A percentile compares a stretch with the other conserved stretches of the same genome.
phyloP scores from a whole-genome alignment of 768 basidiomycete genomes.

The Pleurotus tuoliensis region DNA sequence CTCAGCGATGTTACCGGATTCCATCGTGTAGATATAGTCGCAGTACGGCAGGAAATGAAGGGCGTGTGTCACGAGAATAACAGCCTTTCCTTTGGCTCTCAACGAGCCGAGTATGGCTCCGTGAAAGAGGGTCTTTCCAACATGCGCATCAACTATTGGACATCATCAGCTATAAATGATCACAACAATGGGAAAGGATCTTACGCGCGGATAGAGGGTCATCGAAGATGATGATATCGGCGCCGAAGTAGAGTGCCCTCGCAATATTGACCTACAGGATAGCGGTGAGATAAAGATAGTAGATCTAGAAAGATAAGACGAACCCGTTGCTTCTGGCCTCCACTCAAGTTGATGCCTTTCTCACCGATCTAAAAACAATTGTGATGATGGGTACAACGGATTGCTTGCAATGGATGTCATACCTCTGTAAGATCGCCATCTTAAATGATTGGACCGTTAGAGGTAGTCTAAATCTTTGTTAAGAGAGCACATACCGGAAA shows the following conservation, averaged over 20 bases:
- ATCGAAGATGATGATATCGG: slow-evolving; percentile 59
- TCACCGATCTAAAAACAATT: slow-evolving; percentile 52
- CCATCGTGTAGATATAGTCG: slow-evolving; percentile 79
- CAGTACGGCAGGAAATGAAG: slow-evolving; percentile 85
- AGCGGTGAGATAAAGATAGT: not conserved
- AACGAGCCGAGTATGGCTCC: slow-evolving; percentile 51
- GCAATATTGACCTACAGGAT: slow-evolving; percentile 58
- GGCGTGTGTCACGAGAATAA: slow-evolving; percentile 88
- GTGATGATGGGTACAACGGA: not conserved
- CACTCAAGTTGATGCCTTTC: slow-evolving; percentile 64
- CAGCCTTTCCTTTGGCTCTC: slow-evolving; percentile 55
- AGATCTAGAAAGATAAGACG: slow-evolving; percentile 8
- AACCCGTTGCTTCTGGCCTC: slow-evolving; percentile 63
- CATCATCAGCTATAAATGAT: not conserved
- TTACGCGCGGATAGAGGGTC: slow-evolving; percentile 62
- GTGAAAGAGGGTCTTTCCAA: slow-evolving; percentile 65
- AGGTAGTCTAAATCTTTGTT: no score
- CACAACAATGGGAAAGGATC: not conserved
- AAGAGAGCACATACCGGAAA: slow-evolving; percentile 19
- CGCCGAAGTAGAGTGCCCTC: slow-evolving; percentile 61
- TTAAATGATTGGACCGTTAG: slow-evolving; percentile 17
- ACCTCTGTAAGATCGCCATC: slow-evolving; percentile 76
- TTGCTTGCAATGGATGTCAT: slow-evolving; percentile 8
- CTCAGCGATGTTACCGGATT: slow-evolving; percentile 76
- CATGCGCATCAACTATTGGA: slow-evolving; percentile 65